Conservation (phyloP, 2,329 filamentous ascomycete genomes). For the Paradendryphiella salina region DNA sequence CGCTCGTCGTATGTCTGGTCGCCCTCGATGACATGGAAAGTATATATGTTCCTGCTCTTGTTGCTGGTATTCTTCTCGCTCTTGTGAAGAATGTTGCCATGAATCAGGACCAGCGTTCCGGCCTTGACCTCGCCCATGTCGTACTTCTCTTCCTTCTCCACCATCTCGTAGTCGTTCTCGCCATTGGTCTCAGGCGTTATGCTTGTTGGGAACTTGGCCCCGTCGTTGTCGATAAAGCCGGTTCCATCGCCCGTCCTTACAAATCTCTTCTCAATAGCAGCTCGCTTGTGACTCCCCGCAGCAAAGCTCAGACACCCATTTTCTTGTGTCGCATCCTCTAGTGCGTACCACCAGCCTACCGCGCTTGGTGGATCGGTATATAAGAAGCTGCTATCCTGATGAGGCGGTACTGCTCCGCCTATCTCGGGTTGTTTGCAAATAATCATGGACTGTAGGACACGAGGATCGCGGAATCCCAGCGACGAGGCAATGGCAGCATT, state of each 20-base stretch:
- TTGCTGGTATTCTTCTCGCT: slow-evolving; percentile 87
- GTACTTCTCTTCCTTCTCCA: slow-evolving; percentile 60
- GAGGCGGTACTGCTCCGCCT: slow-evolving; percentile 84
- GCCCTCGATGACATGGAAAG: slow-evolving; percentile 94
- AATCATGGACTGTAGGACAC: slow-evolving; percentile 89
- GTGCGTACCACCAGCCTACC: slow-evolving; percentile 95
- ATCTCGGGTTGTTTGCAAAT: slow-evolving; percentile 99
- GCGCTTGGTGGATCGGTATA: slow-evolving; percentile 88
- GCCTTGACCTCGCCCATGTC: slow-evolving; percentile 86
- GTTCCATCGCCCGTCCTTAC: slow-evolving; percentile 63
- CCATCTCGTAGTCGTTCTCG: slow-evolving; percentile 31
- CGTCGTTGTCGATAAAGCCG: slow-evolving; percentile 64
- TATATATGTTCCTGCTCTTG: slow-evolving; percentile 92
- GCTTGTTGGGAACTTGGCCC: slow-evolving; percentile 61
- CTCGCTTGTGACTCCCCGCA: slow-evolving; percentile 76
- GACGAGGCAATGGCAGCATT: slow-evolving; percentile 68
- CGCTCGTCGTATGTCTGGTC: slow-evolving; percentile 75
- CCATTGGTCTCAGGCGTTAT: slow-evolving; percentile 48
- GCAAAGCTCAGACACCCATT: slow-evolving; percentile 92
- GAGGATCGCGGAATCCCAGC: slow-evolving; percentile 75
- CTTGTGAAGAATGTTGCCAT: slow-evolving; percentile 94
- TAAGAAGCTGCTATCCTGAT: slow-evolving; percentile 90
- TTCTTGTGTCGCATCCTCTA: slow-evolving; percentile 83
- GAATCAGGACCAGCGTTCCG: slow-evolving; percentile 87
- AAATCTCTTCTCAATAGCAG: slow-evolving; percentile 71